Percentiles rank a stretch among this genome's conserved stretches.
phyloP scores from a whole-genome alignment of 352 stramenopile species.

The Phytopythium delawarense region DNA sequence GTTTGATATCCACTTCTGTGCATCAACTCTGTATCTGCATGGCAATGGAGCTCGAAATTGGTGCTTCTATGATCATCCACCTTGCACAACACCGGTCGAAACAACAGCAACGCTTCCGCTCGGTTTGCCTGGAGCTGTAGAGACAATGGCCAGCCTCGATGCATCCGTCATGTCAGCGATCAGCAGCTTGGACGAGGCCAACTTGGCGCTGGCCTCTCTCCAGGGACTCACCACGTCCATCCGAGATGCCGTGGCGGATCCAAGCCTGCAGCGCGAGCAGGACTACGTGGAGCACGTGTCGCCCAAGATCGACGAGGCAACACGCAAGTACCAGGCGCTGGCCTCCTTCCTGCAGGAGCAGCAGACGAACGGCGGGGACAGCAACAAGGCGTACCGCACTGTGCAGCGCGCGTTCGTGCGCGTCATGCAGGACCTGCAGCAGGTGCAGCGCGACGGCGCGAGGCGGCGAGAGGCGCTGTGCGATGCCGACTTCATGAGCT shows the following conservation, averaged over 20 bases:
- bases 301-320: conserved; percentile 52
- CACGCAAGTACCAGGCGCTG: conserved; percentile 54
- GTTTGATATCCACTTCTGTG: too few relatives aligned
- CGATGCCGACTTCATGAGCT: conserved; percentile 62
- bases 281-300: conserved; percentile 47
- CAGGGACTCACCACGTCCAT: conserved; percentile 35
- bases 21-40: too few relatives aligned
- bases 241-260: conserved; percentile 23
- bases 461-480: conserved; percentile 57
- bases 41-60: too few relatives aligned
- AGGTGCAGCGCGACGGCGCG: conserved; percentile 46
- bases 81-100: too few relatives aligned
- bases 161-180: conserved; percentile 18
- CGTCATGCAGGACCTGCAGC: conserved; percentile 70
- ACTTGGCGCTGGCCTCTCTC: conserved; percentile 26
- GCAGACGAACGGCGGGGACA: conserved; percentile 26
- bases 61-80: too few relatives aligned
- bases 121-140: too few relatives aligned
- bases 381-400: conserved; percentile 42
- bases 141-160: neutral
- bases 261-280: conserved; percentile 42
- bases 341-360: conserved; percentile 59
- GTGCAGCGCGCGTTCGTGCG: conserved; percentile 59
- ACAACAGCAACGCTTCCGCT: too few relatives aligned
- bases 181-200: conserved; percentile 43